Percentiles rank a stretch among this genome's conserved stretches.
Conservation (phyloP, 139 green algal genomes). For the Tetraselmis chui region DNA sequence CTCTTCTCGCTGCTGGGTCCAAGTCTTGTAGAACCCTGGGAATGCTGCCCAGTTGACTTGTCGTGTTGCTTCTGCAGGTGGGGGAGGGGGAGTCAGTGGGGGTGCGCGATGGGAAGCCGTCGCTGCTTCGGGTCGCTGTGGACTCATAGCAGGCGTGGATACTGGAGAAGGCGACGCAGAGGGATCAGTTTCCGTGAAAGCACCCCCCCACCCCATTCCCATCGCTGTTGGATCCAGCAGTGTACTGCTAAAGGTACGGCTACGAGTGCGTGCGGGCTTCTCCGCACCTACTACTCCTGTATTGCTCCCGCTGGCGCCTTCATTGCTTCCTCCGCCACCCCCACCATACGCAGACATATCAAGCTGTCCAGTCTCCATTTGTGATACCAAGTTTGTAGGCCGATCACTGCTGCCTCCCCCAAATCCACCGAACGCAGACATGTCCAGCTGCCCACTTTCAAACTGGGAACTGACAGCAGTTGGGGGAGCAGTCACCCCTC, state of each 20-base stretch:
- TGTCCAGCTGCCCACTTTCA: background rate
- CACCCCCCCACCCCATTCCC: too few species aligned
- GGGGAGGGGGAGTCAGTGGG: too few species aligned
- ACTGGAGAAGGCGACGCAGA: too few species aligned
- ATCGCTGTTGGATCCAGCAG: too few species aligned
- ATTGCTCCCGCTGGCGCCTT: background rate
- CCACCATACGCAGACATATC: conserved; percentile 26
- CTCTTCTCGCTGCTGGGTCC: background rate
- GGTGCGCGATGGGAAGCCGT: too few species aligned
- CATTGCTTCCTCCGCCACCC: background rate
- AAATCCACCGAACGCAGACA: background rate
- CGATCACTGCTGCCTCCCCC: background rate
- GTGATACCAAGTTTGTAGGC: background rate
- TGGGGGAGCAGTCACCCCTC: background rate
- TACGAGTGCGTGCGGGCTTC: too few species aligned
- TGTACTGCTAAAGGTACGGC: too few species aligned
- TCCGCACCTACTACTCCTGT: background rate
- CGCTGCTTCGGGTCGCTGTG: too few species aligned
- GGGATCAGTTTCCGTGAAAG: too few species aligned
- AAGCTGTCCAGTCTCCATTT: conserved; percentile 10
- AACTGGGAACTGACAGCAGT: background rate
- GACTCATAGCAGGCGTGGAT: too few species aligned
- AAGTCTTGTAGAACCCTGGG: background rate
- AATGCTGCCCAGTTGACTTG: background rate
- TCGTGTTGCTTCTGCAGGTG: background rate